These are phyloP conservation scores for Thelonectria discophora DNA, from an alignment of 2,329 filamentous ascomycete species.

Conservation along the genomic window DNA sequence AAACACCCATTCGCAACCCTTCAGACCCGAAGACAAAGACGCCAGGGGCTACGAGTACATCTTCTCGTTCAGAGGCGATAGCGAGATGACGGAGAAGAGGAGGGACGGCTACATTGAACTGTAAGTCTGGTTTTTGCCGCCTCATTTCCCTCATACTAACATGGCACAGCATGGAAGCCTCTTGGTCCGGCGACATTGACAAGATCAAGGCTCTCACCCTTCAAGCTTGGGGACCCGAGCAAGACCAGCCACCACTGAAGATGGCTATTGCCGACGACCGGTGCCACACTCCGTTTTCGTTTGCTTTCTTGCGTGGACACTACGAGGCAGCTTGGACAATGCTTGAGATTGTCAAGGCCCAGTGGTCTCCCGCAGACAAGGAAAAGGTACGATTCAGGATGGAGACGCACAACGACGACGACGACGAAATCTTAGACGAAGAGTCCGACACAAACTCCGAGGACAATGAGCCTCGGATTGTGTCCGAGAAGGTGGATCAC, in stretches of 20 bases:
- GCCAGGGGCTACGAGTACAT: constrained; percentile 55
- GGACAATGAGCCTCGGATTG: constrained; percentile 54
- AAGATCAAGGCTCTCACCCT: constrained; percentile 73
- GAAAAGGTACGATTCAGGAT: constrained; percentile 61
- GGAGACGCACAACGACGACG: constrained; percentile 45
- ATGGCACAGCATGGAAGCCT: constrained; percentile 69
- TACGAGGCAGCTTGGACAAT: constrained; percentile 70
- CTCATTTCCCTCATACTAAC: constrained; percentile 20
- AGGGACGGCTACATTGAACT: constrained; percentile 70
- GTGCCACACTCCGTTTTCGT: constrained; percentile 68
- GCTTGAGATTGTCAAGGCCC: constrained; percentile 74
- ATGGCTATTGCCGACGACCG: constrained; percentile 66
- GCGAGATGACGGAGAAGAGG: constrained; percentile 64
- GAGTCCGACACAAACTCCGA: constrained; percentile 46
- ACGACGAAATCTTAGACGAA: constrained; percentile 51
- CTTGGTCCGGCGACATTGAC: constrained; percentile 74
- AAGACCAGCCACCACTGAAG: constrained; percentile 67
- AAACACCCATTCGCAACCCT: constrained; percentile 1
- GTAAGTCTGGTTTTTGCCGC: constrained; percentile 51
- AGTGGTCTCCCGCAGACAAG: constrained; percentile 68
- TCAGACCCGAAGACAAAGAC: constrained; percentile 28
- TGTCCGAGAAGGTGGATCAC: constrained; percentile 67
- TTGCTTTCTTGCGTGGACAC: constrained; percentile 74
- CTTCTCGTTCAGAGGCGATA: constrained; percentile 62
- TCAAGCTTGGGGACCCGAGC: constrained; percentile 62